Conservation (phyloP, 2,329 filamentous ascomycete species). For the Penicillium aurantiogriseum region DNA sequence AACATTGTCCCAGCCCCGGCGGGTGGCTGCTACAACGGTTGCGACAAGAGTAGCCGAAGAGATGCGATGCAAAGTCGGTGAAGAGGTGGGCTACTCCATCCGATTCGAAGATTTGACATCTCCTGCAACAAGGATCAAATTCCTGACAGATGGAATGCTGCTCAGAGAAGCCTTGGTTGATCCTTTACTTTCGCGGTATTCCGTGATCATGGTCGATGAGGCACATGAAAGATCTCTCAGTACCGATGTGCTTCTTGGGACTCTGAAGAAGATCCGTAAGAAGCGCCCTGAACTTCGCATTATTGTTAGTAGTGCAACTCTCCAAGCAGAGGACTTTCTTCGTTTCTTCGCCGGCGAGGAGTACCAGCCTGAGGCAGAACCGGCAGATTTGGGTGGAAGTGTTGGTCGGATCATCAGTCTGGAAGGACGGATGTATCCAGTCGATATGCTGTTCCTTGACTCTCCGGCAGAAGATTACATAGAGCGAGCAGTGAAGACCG, state of each 20-base stretch:
- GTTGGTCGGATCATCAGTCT: slow-evolving; percentile 72
- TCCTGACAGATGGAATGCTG: slow-evolving; percentile 88
- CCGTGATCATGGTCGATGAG: slow-evolving; percentile 96
- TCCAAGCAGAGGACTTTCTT: slow-evolving; percentile 84
- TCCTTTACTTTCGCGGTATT: slow-evolving; percentile 84
- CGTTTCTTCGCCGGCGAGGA: slow-evolving; percentile 66
- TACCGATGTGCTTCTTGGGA: slow-evolving; percentile 83
- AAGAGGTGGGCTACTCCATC: slow-evolving; percentile 91
- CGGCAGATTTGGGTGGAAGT: slow-evolving; percentile 39
- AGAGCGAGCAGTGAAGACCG: slow-evolving; percentile 74
- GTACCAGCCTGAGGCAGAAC: slow-evolving; percentile 36
- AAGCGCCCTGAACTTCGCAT: slow-evolving; percentile 79
- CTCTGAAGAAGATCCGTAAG: slow-evolving; percentile 85
- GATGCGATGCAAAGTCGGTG: slow-evolving; percentile 77
- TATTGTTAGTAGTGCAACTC: slow-evolving; percentile 87
- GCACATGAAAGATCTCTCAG: slow-evolving; percentile 92
- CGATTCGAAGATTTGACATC: slow-evolving; percentile 89
- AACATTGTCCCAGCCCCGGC: slow-evolving; percentile 64
- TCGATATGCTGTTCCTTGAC: slow-evolving; percentile 80
- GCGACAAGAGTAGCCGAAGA: slow-evolving; percentile 88
- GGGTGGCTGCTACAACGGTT: slow-evolving; percentile 88
- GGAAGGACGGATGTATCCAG: slow-evolving; percentile 83
- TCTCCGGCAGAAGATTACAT: slow-evolving; percentile 81
- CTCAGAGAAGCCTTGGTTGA: slow-evolving; percentile 91
- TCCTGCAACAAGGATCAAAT: slow-evolving; percentile 82